A percentile compares a stretch with the other conserved stretches of the same genome.
Evolutionary conservation across 805 yeast species (phyloP).

Genomic region (Schizosaccharomyces octosporus): DNA sequence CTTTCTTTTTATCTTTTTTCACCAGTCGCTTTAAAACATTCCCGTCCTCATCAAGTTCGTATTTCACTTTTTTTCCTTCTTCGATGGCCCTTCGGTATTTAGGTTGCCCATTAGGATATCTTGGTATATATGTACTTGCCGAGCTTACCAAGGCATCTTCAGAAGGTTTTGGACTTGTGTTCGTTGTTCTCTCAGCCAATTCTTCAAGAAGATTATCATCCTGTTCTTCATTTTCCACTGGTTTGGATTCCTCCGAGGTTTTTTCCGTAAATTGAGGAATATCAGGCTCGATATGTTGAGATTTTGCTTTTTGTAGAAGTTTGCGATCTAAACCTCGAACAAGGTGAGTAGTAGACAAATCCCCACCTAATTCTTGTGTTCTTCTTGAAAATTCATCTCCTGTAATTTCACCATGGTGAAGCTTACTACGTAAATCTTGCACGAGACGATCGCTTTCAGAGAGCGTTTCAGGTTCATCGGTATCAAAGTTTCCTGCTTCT

Average conservation of each 20-base stretch:
- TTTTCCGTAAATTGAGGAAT: not conserved
- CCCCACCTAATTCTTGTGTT: conserved; percentile 1
- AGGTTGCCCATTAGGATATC: not conserved
- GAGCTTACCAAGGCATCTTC: not conserved
- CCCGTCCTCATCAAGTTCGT: not conserved
- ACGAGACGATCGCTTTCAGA: not conserved
- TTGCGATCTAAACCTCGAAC: conserved; percentile 1
- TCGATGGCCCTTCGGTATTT: not conserved
- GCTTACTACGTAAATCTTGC: not conserved
- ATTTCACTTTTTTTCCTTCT: not conserved
- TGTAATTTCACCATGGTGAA: not conserved
- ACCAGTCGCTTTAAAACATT: not conserved
- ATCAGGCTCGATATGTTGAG: not conserved
- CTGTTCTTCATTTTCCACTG: not conserved
- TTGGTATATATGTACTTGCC: not conserved
- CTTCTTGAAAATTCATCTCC: not conserved
- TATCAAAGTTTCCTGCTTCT: not conserved
- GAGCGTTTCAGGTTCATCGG: not conserved
- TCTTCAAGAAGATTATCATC: not conserved
- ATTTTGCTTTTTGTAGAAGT: not conserved
- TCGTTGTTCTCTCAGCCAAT: not conserved
- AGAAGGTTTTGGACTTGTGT: not conserved
- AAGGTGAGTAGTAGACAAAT: not conserved
- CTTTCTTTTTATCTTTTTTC: not conserved
- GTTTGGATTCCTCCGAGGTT: not conserved